Conservation (phyloP, 1,139 yeast genomes). For the Zygoascus hellenicus region DNA sequence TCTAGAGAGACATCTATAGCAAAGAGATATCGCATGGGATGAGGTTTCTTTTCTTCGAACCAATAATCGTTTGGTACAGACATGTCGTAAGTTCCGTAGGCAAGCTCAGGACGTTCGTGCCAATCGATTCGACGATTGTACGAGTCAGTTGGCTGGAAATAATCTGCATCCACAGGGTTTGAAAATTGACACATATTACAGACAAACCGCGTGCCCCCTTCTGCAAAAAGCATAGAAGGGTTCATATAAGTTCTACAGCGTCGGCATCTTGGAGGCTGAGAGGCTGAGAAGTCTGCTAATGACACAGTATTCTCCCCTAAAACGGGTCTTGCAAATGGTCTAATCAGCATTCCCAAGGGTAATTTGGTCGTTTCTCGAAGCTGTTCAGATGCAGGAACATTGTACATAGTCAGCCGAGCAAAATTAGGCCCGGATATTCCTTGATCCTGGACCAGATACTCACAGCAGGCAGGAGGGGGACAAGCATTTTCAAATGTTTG, state of each 20-base stretch:
- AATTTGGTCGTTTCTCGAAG: constrained; percentile 65
- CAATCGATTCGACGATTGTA: constrained; percentile 57
- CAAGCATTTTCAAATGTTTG: constrained; percentile 66
- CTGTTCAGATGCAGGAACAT: constrained; percentile 71
- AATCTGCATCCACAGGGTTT: constrained; percentile 63
- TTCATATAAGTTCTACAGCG: constrained; percentile 89
- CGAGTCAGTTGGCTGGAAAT: constrained; percentile 56
- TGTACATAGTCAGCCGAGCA: constrained; percentile 75
- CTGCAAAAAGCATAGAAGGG: constrained; percentile 68
- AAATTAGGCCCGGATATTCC: constrained; percentile 80
- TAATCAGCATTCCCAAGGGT: constrained; percentile 73
- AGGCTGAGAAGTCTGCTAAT: constrained; percentile 52
- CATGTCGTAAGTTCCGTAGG: constrained; percentile 79
- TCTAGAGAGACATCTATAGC: constrained; percentile 68
- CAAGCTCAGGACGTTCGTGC: constrained; percentile 65
- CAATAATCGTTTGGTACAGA: constrained; percentile 71
- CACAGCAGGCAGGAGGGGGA: constrained; percentile 80
- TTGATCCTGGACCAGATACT: constrained; percentile 67
- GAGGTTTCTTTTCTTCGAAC: constrained; percentile 40
- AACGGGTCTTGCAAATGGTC: constrained; percentile 65
- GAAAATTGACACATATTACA: constrained; percentile 89
- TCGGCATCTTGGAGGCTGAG: constrained; percentile 80
- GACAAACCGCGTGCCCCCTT: constrained; percentile 56
- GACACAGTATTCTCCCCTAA: constrained; percentile 46
- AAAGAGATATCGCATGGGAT: constrained; percentile 65